A percentile compares a stretch with the other conserved stretches of the same genome.
Conservation (phyloP, 2,329 filamentous ascomycete species). For the Penicillium italicum region DNA sequence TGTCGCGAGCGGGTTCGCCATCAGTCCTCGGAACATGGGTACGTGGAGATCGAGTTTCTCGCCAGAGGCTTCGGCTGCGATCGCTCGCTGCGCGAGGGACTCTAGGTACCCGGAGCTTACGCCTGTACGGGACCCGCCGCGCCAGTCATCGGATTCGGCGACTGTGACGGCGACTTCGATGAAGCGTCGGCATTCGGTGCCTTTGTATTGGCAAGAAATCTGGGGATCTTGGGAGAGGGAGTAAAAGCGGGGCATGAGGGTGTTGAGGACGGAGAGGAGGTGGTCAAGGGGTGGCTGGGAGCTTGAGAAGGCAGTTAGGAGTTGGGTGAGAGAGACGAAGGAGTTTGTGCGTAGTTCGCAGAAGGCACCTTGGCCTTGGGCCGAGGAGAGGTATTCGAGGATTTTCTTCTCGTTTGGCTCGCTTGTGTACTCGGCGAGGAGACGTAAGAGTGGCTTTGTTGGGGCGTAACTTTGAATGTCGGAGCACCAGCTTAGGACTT, state of each 20-base stretch:
- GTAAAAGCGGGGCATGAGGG: conserved; percentile 97
- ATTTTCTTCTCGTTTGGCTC: conserved; percentile 85
- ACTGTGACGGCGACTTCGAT: conserved; percentile 97
- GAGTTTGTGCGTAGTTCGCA: conserved; percentile 91
- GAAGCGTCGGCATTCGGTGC: conserved; percentile 69
- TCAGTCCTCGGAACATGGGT: conserved; percentile 97
- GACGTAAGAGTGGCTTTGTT: conserved; percentile 77
- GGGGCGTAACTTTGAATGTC: conserved; percentile 92
- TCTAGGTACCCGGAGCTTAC: conserved; percentile 93
- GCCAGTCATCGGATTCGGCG: conserved; percentile 81
- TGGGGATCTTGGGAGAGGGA: conserved; percentile 95
- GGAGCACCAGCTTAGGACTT: conserved; percentile 91
- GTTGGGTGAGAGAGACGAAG: conserved; percentile 77
- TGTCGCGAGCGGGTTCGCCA: conserved; percentile 91
- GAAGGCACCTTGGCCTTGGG: conserved; percentile 86
- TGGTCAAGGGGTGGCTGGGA: conserved; percentile 80
- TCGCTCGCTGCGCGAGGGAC: conserved; percentile 69
- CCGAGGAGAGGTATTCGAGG: conserved; percentile 77
- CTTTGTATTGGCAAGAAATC: conserved; percentile 66
- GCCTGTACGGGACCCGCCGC: conserved; percentile 67
- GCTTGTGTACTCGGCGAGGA: conserved; percentile 79
- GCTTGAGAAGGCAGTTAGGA: conserved; percentile 88
- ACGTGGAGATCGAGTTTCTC: conserved; percentile 64
- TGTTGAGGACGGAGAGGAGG: conserved; percentile 74
- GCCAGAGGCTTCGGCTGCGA: conserved; percentile 58